A percentile compares a stretch with the other conserved stretches of the same genome.
Evolutionary conservation across 768 basidiomycete species (phyloP).

Genomic region (Lepiota brunneoincarnata): DNA sequence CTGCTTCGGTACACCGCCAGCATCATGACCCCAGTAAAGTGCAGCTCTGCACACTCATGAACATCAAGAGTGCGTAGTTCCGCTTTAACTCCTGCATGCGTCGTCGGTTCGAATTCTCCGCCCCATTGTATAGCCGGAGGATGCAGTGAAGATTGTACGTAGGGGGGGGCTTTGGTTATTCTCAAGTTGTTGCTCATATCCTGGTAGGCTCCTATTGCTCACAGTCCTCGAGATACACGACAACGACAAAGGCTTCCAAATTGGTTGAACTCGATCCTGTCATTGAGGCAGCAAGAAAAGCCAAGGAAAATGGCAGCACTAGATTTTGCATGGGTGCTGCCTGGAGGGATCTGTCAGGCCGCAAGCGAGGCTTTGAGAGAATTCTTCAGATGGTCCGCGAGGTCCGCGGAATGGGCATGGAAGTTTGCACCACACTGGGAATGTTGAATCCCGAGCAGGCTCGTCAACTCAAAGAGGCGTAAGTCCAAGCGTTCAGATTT

Average conservation of each 20-base stretch:
- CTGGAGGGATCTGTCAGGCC: slow-evolving; percentile 92
- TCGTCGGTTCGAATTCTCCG: slow-evolving; percentile 10
- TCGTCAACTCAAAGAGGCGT: slow-evolving; percentile 89
- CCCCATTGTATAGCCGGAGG: slow-evolving; percentile 68
- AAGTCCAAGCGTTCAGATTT: slow-evolving; percentile 25
- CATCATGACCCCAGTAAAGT: slow-evolving; percentile 88
- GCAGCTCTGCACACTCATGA: slow-evolving; percentile 96
- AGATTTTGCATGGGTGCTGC: slow-evolving; percentile 99
- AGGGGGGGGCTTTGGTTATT: neutral
- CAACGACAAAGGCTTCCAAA: slow-evolving; percentile 83
- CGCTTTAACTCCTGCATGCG: slow-evolving; percentile 22
- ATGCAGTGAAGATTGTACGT: slow-evolving; percentile 91
- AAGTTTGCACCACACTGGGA: slow-evolving; percentile 97
- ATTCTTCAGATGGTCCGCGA: slow-evolving; percentile 91
- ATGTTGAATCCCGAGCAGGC: slow-evolving; percentile 97
- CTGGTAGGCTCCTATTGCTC: slow-evolving; percentile 90
- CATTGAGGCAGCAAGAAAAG: slow-evolving; percentile 86
- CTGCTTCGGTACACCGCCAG: slow-evolving; percentile 81
- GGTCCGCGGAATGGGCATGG: slow-evolving; percentile 96
- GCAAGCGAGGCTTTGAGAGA: slow-evolving; percentile 90
- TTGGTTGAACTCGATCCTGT: slow-evolving; percentile 91
- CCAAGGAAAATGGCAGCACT: slow-evolving; percentile 95
- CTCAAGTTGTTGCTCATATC: slow-evolving; percentile 1
- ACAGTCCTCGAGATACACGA: slow-evolving; percentile 91
- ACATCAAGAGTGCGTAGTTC: slow-evolving; percentile 84